Percentiles rank a stretch among this genome's conserved stretches.
Evolutionary conservation across 352 stramenopile species (phyloP).

Genomic region (Plasmopara viticola): DNA sequence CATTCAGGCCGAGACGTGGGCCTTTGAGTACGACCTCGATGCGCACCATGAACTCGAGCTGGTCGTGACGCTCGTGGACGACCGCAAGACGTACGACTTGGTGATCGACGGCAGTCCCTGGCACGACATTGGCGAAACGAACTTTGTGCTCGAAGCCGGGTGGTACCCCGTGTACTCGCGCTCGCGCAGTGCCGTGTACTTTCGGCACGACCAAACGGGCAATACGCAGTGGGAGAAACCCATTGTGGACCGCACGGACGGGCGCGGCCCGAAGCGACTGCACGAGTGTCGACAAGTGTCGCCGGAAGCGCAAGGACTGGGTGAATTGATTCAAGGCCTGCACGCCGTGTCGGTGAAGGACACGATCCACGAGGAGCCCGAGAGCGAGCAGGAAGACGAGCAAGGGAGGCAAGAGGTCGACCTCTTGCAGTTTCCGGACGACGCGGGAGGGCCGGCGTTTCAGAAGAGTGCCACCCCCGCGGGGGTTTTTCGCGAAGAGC

Average conservation of each 20-base stretch:
- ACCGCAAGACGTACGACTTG: conserved; percentile 66
- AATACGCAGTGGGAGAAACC: conserved; percentile 75
- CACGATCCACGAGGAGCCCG: conserved; percentile 17
- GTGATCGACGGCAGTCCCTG: conserved; percentile 71
- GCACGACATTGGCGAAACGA: conserved; percentile 66
- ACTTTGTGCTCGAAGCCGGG: conserved; percentile 71
- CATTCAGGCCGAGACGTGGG: conserved; percentile 58
- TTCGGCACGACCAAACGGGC: conserved; percentile 54
- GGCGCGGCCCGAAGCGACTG: conserved; percentile 25
- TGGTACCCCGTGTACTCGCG: conserved; percentile 80
- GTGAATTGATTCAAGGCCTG: conserved; percentile 25
- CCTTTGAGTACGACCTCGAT: conserved; percentile 66
- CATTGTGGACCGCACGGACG: conserved; percentile 45
- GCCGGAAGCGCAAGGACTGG: conserved; percentile 22
- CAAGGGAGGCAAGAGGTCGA: conserved; percentile 37
- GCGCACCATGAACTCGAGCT: conserved; percentile 66
- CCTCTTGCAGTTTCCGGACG: conserved; percentile 64
- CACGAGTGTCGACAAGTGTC: conserved; percentile 32
- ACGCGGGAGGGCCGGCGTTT: conserved; percentile 31
- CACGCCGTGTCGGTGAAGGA: conserved; percentile 17
- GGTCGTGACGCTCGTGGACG: conserved; percentile 54
- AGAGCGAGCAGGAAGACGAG: conserved; percentile 21
- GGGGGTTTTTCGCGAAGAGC: conserved; percentile 16
- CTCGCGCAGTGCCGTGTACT: conserved; percentile 67
- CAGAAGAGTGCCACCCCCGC: conserved; percentile 12